A percentile compares a stretch with the other conserved stretches of the same genome.
Conservation (phyloP, 2,329 filamentous ascomycete species). For the Monilinia aucupariae region DNA sequence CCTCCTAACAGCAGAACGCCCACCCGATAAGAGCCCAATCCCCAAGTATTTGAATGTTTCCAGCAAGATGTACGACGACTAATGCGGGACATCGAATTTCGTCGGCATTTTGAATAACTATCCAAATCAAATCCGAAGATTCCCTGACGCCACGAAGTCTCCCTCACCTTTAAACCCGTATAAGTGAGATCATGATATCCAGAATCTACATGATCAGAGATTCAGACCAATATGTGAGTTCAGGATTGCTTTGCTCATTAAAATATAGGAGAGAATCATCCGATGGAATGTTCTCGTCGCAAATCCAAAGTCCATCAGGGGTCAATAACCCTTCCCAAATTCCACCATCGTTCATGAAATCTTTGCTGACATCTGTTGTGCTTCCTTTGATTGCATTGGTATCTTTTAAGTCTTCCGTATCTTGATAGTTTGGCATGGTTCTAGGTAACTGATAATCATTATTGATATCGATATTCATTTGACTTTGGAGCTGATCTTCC, state of each 20-base stretch:
- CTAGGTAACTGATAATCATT: not conserved
- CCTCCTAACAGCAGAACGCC: too few species aligned
- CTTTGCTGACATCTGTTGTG: slow-evolving; percentile 9
- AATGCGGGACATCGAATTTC: not conserved
- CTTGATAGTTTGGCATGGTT: not conserved
- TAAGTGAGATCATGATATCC: not conserved
- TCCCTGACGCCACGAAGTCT: not conserved
- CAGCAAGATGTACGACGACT: too few species aligned
- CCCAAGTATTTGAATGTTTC: not conserved
- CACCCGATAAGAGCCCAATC: too few species aligned
- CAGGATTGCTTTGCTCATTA: not conserved
- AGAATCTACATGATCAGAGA: not conserved
- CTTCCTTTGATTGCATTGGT: not conserved
- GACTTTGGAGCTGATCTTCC: not conserved
- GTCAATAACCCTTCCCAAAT: slow-evolving; percentile 33
- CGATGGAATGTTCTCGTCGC: slow-evolving; percentile 27
- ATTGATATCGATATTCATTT: not conserved
- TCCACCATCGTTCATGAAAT: slow-evolving; percentile 25
- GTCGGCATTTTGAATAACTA: slow-evolving; percentile 6
- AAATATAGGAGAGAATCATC: slow-evolving; percentile 7
- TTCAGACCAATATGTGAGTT: not conserved
- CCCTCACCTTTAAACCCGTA: slow-evolving; percentile 6
- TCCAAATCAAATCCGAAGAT: not conserved
- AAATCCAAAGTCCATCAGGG: slow-evolving; percentile 32
- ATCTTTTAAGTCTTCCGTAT: not conserved